Evolutionary conservation across 164 flowering plant genomes (phyloP), one percentile per base, ranked within the genome.

Genomic region (Amborella trichopoda): DNA sequence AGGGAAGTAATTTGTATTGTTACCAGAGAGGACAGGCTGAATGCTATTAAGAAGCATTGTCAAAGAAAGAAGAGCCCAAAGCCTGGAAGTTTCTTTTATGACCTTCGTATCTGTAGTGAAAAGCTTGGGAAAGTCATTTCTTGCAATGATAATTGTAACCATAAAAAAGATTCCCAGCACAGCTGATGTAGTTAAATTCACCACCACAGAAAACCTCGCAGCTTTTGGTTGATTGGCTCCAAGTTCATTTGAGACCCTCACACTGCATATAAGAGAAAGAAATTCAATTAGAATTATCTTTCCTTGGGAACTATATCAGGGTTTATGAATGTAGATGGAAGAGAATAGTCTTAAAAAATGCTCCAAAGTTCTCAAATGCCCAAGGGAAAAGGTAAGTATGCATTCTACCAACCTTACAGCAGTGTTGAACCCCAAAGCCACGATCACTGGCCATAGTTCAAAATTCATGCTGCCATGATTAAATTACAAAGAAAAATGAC

Each of bases 231-330:
- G 80, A 13, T 50, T 65, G 28, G 93, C 82, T 5, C 84, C 93
- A 2, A 80, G 67, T 60, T 83, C 87, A 55, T 80, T 80, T 11
- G 87, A 80, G 16, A 83, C 68, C 62, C 87, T 69, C 59, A 83
- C 87, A 60, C 87, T 80, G 69, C 63, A 57, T 30, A 19, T 10
- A 46, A 24, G 22, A 28, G 40, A 26, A 17, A 41, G 26, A 9
- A n/a, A 16, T n/a, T 10, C 9, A 11, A 33, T 3, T 26, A 11
- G 9, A 23, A 16, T 30, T 32, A 5, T 5, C 24, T 4, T 2
- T 34, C 18, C 11, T 9, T n/a, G 11, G 19, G 12, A 4, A 28
- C 21, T 9, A 13, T 30, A 2, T n/a, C 6, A 5, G 17, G 11
- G 28, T 11, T 14, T 3, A 20, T 32, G 26, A n/a, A 3, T 1